These are phyloP conservation scores for Melampsora americana DNA, from an alignment of 1,284 basidiomycete genomes.

Conservation along the genomic window DNA sequence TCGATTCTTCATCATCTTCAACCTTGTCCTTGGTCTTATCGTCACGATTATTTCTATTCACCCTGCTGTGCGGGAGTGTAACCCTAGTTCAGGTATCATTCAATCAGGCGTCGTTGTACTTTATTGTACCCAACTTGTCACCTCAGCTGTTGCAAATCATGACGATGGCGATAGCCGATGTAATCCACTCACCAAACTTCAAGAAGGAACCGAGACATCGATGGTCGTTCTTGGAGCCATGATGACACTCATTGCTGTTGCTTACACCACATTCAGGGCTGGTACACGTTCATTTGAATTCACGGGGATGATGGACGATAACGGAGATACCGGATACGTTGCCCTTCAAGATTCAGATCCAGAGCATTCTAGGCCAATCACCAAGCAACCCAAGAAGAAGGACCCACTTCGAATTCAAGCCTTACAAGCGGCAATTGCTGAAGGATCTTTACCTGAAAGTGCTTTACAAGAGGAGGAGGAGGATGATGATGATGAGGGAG, in stretches of 20 bases:
- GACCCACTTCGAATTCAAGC: constrained; percentile 92
- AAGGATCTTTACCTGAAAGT: constrained; percentile 73
- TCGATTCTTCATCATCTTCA: constrained; percentile 91
- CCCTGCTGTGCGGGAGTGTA: constrained; percentile 83
- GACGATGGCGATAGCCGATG: constrained; percentile 66
- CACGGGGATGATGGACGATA: constrained; percentile 57
- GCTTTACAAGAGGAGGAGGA: constrained; percentile 72
- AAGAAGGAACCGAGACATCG: constrained; percentile 68
- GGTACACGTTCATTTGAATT: constrained; percentile 81
- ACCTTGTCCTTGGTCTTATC: constrained; percentile 74
- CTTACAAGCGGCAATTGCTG: constrained; percentile 88
- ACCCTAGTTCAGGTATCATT: constrained; percentile 88
- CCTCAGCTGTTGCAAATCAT: constrained; percentile 91
- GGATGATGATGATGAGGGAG: constrained; percentile 66
- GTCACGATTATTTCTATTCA: constrained; percentile 81
- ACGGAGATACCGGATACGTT: constrained; percentile 34
- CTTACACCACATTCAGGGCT: constrained; percentile 91
- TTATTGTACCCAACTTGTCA: constrained; percentile 93
- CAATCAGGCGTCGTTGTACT: constrained; percentile 94
- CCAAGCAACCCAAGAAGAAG: constrained; percentile 76
- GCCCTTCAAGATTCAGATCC: constrained; percentile 41
- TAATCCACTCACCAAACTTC: constrained; percentile 73
- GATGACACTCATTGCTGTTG: constrained; percentile 96
- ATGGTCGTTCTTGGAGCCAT: constrained; percentile 85
- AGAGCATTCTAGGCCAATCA: constrained; percentile 51